Evolutionary conservation across 2,329 filamentous ascomycete genomes (phyloP).

Genomic region (Dothideomycetes sp.): DNA sequence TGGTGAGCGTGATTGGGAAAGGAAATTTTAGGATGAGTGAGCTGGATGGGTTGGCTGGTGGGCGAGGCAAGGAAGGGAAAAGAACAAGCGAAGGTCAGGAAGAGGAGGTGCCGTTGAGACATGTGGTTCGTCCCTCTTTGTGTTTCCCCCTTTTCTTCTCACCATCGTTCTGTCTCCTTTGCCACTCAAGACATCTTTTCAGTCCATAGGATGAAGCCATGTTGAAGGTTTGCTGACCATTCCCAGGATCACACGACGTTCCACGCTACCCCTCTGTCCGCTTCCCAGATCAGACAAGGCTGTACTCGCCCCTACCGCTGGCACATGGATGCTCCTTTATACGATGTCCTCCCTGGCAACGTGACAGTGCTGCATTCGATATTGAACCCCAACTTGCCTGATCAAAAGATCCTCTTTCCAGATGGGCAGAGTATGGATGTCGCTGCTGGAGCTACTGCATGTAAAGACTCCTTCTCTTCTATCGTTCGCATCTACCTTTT

Average conservation of each 20-base stretch:
- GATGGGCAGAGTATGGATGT: neutral
- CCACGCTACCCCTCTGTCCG: slow-evolving; percentile 7
- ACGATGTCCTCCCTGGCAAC: slow-evolving; percentile 19
- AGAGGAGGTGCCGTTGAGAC: neutral
- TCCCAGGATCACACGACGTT: neutral
- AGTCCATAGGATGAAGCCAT: neutral
- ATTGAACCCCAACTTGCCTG: slow-evolving; percentile 14
- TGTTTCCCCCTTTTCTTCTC: too few species aligned
- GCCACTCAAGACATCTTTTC: too few species aligned
- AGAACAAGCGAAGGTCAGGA: too few species aligned
- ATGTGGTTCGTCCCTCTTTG: neutral
- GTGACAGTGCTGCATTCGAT: slow-evolving; percentile 17
- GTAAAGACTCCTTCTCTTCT: neutral
- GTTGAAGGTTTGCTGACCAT: neutral
- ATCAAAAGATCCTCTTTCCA: neutral
- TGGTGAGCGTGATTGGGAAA: neutral
- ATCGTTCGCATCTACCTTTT: too few species aligned
- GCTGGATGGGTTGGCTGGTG: too few species aligned
- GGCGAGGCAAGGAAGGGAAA: neutral
- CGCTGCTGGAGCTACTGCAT: neutral
- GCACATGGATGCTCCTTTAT: slow-evolving; percentile 21
- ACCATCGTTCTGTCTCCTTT: too few species aligned
- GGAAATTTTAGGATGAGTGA: neutral
- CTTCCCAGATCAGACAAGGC: slow-evolving; percentile 7
- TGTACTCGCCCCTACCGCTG: slow-evolving; percentile 19